Conservation (phyloP, 2,329 filamentous ascomycete species). For the Trichoderma arundinaceum region DNA sequence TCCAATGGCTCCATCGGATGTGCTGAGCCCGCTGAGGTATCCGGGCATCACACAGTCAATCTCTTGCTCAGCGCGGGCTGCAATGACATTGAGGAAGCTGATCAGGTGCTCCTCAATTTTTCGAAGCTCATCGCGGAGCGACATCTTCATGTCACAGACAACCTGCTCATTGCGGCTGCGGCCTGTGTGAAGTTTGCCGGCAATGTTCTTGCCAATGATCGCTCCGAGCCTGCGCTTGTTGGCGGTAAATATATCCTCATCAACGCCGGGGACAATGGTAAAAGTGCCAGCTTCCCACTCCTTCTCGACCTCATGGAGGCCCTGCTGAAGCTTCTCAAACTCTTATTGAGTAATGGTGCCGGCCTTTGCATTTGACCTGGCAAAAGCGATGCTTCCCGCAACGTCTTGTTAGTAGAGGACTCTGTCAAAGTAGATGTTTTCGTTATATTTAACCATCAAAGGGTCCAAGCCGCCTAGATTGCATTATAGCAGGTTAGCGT, state of each 20-base stretch:
- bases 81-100: constrained; percentile 71
- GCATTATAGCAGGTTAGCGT: constrained; percentile 29
- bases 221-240: constrained; percentile 78
- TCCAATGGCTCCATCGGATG: constrained; percentile 80
- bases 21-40: constrained; percentile 84
- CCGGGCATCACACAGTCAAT: constrained; percentile 82
- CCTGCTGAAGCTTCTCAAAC: constrained; percentile 74
- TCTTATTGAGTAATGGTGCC: constrained; percentile 76
- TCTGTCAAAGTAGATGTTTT: constrained; percentile 78
- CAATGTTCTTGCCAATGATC: constrained; percentile 83
- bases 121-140: constrained; percentile 71
- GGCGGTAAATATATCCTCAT: constrained; percentile 66
- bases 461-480: constrained; percentile 76
- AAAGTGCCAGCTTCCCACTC: constrained; percentile 61
- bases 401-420: constrained; percentile 82
- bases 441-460: constrained; percentile 86
- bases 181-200: constrained; percentile 87
- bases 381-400: constrained; percentile 79
- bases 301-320: constrained; percentile 63
- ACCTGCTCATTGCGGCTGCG: constrained; percentile 91
- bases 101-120: constrained; percentile 72
- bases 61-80: constrained; percentile 72
- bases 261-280: constrained; percentile 56
- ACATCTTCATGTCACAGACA: constrained; percentile 87
- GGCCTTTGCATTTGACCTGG: constrained; percentile 75